Evolutionary conservation across 164 flowering plant species (phyloP).

Genomic region (Vitis vinifera): DNA sequence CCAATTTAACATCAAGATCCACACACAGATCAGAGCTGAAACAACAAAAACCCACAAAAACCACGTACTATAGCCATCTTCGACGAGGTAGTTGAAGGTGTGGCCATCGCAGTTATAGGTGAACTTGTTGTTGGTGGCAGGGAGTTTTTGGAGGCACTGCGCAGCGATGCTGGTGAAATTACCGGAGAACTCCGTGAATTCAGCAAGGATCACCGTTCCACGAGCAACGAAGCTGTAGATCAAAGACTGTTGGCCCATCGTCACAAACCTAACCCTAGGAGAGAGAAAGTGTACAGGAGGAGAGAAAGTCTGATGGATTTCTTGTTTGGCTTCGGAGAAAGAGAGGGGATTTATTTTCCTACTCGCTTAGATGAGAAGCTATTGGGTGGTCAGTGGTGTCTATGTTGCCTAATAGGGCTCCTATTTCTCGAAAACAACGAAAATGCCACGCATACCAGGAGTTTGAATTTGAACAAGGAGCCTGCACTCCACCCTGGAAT

Average conservation of each 20-base stretch:
- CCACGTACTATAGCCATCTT: slow-evolving; percentile 57
- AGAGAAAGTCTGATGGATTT: not conserved
- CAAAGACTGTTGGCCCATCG: slow-evolving; percentile 63
- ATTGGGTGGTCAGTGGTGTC: too few species aligned
- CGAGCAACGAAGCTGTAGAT: slow-evolving; percentile 70
- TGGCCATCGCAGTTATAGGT: slow-evolving; percentile 71
- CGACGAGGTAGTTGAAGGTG: slow-evolving; percentile 66
- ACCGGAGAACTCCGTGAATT: slow-evolving; percentile 66
- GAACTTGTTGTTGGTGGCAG: slow-evolving; percentile 63
- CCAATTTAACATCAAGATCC: too few species aligned
- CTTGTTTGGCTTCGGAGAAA: too few species aligned
- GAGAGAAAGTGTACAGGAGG: not conserved
- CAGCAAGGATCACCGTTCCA: slow-evolving; percentile 59
- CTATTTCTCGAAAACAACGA: too few species aligned
- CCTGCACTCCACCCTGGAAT: too few species aligned
- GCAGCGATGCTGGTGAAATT: slow-evolving; percentile 63
- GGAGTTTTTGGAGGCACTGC: slow-evolving; percentile 75
- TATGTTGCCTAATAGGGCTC: too few species aligned
- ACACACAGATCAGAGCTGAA: slow-evolving; percentile 5
- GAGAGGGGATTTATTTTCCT: too few species aligned
- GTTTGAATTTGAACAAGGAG: too few species aligned
- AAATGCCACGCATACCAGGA: too few species aligned
- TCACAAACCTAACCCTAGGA: not conserved
- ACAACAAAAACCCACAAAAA: not conserved
- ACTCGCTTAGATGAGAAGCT: too few species aligned